phyloP scores from a whole-genome alignment of 1,139 yeast genomes.

The Suzukiozyma palmioleophila region DNA sequence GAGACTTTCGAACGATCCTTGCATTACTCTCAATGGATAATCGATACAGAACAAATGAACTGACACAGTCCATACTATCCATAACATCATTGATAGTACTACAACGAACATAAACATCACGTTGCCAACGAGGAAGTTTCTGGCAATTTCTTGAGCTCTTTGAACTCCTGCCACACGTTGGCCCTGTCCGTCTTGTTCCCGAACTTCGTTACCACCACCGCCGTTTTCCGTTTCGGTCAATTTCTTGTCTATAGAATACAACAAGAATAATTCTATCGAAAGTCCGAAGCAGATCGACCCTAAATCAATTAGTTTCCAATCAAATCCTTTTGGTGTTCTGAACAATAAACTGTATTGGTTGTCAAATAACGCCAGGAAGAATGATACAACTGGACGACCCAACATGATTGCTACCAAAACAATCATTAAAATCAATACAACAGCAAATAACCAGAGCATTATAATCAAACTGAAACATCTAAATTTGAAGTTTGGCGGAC shows the following conservation, averaged over 20 bases:
- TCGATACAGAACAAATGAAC: constrained; percentile 25
- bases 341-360: constrained; percentile 2
- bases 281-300: constrained; percentile 22
- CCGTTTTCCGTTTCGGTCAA: constrained; percentile 5
- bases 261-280: constrained; percentile 13
- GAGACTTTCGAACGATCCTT: constrained; percentile 4
- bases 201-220: constrained; percentile 11
- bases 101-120: constrained; percentile 1
- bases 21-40: constrained; percentile 15
- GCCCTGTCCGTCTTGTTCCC: constrained; percentile 3
- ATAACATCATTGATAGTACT: constrained; percentile 9
- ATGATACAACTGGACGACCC: constrained; percentile 35
- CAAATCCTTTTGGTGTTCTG: constrained; percentile 6
- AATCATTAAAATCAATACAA: constrained; percentile 39
- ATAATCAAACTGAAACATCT: constrained; percentile 56
- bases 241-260: constrained; percentile 14
- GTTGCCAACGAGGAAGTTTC: constrained; percentile 1
- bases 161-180: constrained; percentile 1
- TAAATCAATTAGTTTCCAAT: constrained; percentile 23
- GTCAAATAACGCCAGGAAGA: constrained; percentile 4
- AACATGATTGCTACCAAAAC: constrained; percentile 29
- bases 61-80: constrained; percentile 19
- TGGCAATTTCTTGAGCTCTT: constrained; percentile 3
- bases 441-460: constrained; percentile 69
- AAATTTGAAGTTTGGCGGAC: constrained; percentile 72